Base-by-base conservation (phyloP, 2,329 filamentous ascomycete genomes). In the Calonectria crousiana region DNA sequence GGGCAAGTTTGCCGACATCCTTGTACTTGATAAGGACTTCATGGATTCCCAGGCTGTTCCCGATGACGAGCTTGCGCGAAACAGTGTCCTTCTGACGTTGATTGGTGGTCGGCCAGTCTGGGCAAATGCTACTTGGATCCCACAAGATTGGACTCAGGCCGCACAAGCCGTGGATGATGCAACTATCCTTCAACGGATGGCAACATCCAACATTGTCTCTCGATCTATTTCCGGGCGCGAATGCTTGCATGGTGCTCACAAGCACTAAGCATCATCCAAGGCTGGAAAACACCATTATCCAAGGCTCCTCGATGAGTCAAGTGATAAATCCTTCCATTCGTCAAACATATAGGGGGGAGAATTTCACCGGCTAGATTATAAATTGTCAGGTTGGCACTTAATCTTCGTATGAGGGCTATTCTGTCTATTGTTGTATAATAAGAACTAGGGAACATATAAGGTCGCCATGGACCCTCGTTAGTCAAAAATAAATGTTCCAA, bases 1-100 rank as follows among this genome's bases (percentile, higher is more conserved):
- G 1, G 80, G 80, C n/a, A 81, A 81, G 58, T 71, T 81, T 0
- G 80, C 80, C 0, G 80, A 82, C 20, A 38, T 81, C 16, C 79
- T 81, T 2, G 44, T 81, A 11, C 71, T 81, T 6, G 67, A 81
- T 32, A 74, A 74, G 20, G 78, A 80, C 66, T 81, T 81, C 73
- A 79, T 81, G 53, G 69, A 78, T 52, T 14, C 56, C 20, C 9
- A 9, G 6, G 56, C 56, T 18, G 77, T 81, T 1, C 76, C 80
- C 0, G 75, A 77, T 6, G 79, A 76, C 9, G 77, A 79, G 62
- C 67, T 81, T 3, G 80, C 77, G 1, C 79, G 79, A 0, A 76
- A 81, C 66, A 77, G 74, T 26, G 76, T 80, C 1, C 56, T 81
- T 30, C 73, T 81, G 6, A 81, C 79, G 20, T 80, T 81, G 77